Percentiles rank a stretch among this genome's conserved stretches.
phyloP scores from a whole-genome alignment of 345 rosid genomes.

The Sonneratia caseolaris region DNA sequence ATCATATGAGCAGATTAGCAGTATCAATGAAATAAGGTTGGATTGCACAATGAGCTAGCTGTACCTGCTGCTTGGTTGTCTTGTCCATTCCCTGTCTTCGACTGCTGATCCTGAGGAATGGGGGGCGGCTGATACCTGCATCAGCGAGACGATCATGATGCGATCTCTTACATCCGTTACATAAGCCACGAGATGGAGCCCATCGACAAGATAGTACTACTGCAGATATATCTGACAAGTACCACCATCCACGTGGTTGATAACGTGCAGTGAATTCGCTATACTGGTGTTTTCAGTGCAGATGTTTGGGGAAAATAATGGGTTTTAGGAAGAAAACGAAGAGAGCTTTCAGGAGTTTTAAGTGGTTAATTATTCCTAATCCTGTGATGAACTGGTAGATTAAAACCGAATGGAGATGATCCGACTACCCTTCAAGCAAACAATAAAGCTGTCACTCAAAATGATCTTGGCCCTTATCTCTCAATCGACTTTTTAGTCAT shows the following conservation, averaged over 20 bases:
- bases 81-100: slow-evolving; percentile 19
- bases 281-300: neutral
- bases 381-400: too few species aligned
- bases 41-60: neutral
- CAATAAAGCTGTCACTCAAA: too few species aligned
- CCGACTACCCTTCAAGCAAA: too few species aligned
- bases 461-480: too few species aligned
- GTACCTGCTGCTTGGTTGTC: slow-evolving; percentile 25
- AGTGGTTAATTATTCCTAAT: too few species aligned
- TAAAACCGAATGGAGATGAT: too few species aligned
- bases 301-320: neutral
- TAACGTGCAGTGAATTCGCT: neutral
- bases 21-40: too few species aligned
- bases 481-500: too few species aligned
- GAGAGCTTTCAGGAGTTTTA: too few species aligned
- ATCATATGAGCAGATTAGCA: neutral
- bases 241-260: neutral
- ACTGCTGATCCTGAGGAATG: slow-evolving; percentile 26
- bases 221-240: too few species aligned
- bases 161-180: neutral
- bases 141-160: neutral
- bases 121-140: slow-evolving; percentile 37
- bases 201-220: neutral
- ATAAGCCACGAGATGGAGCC: neutral
- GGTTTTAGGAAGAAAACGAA: too few species aligned